A percentile compares a stretch with the other conserved stretches of the same genome.
Conservation (phyloP, 805 yeast genomes). For the Starmerella vaccinii region DNA sequence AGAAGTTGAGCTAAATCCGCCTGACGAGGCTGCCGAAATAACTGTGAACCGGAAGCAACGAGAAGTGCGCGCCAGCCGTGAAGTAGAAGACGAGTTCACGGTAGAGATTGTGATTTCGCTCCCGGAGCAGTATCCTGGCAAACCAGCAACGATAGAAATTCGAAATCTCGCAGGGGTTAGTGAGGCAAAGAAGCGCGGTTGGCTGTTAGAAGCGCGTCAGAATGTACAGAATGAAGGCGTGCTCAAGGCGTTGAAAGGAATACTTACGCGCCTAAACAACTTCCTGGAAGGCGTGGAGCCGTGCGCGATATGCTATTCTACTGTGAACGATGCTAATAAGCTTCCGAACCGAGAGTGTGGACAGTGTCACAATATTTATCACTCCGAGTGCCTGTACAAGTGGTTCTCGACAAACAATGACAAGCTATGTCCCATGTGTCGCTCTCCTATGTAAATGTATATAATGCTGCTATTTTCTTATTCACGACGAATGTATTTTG, state of each 20-base stretch:
- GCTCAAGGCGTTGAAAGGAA: slow-evolving; percentile 48
- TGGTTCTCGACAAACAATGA: slow-evolving; percentile 95
- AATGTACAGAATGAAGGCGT: slow-evolving; percentile 47
- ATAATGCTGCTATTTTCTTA: too few species aligned
- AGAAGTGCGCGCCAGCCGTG: slow-evolving; percentile 23
- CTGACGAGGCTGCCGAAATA: slow-evolving; percentile 7
- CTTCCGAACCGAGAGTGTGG: slow-evolving; percentile 81
- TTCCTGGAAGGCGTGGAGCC: slow-evolving; percentile 89
- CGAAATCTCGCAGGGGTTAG: slow-evolving; percentile 82
- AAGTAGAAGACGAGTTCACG: slow-evolving; percentile 23
- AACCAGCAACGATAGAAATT: slow-evolving; percentile 56
- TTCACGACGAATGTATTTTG: too few species aligned
- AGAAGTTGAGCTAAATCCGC: slow-evolving; percentile 1
- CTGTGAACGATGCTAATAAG: slow-evolving; percentile 80
- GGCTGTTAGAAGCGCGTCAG: slow-evolving; percentile 85
- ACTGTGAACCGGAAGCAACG: slow-evolving; percentile 19
- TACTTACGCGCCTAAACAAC: slow-evolving; percentile 63
- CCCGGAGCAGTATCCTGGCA: slow-evolving; percentile 61
- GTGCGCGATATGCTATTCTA: slow-evolving; percentile 93
- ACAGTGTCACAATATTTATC: slow-evolving; percentile 89
- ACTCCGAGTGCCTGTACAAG: slow-evolving; percentile 87
- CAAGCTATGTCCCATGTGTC: slow-evolving; percentile 90
- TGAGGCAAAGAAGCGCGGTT: slow-evolving; percentile 87
- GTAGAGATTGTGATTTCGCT: slow-evolving; percentile 48
- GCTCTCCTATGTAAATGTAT: slow-evolving; percentile 40